phyloP scores from a whole-genome alignment of 164 flowering plant species.

The Macadamia tetraphylla region DNA sequence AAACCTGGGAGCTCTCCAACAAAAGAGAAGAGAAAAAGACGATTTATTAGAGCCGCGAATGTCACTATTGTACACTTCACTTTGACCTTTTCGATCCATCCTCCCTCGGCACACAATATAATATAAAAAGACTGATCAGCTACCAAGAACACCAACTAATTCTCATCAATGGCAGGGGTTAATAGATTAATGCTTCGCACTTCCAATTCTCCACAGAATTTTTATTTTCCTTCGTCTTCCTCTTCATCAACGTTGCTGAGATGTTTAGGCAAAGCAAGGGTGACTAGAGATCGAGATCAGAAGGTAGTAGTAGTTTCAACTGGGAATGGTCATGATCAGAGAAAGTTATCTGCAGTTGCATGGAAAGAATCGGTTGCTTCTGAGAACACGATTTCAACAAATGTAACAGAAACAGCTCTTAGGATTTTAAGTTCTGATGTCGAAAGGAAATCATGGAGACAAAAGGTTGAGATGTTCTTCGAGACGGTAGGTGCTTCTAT shows the following conservation, averaged over 20 bases:
- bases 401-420: slow-evolving; percentile 7
- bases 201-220: slow-evolving; percentile 16
- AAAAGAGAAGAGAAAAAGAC: no score
- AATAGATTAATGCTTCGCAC: slow-evolving; percentile 23
- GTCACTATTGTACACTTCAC: no score
- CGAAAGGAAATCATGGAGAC: slow-evolving; percentile 24
- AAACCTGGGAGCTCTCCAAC: no score
- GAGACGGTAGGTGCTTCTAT: slow-evolving; percentile 40
- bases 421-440: slow-evolving; percentile 16
- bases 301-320: background rate
- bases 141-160: background rate
- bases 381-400: slow-evolving; percentile 10
- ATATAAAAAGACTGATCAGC: no score
- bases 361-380: slow-evolving; percentile 22
- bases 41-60: no score
- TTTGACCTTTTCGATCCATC: no score
- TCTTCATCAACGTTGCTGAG: slow-evolving; percentile 6
- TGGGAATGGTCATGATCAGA: slow-evolving; percentile 15
- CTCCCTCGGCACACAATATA: no score
- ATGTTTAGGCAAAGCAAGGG: slow-evolving; percentile 9
- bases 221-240: slow-evolving; percentile 1
- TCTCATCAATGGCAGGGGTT: slow-evolving; percentile 28
- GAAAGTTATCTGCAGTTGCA: slow-evolving; percentile 11
- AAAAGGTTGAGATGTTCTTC: slow-evolving; percentile 35
- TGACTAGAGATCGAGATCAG: background rate